These are phyloP conservation scores for Ogataea glucozyma DNA, from an alignment of 805 yeast species.

Conservation along the genomic window DNA sequence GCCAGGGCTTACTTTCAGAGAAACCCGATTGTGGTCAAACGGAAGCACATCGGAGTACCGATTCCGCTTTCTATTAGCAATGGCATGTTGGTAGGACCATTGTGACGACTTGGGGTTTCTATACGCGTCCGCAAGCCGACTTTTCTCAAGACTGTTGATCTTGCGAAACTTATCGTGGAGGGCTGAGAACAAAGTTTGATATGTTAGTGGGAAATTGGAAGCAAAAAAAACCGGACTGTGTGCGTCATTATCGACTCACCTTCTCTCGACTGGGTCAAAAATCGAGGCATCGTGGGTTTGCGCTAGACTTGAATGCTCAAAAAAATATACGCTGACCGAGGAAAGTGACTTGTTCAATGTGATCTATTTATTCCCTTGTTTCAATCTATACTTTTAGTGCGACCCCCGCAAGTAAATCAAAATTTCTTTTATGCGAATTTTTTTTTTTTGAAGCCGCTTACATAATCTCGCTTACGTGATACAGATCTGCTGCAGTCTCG, in stretches of 20 bases:
- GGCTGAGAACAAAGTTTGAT: slow-evolving; percentile 8
- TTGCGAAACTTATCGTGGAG: slow-evolving; percentile 19
- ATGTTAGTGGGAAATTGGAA: not conserved
- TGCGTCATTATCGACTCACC: slow-evolving; percentile 14
- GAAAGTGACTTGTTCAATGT: too few species aligned
- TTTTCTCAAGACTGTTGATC: slow-evolving; percentile 18
- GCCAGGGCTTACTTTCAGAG: slow-evolving; percentile 31
- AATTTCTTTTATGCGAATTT: not conserved
- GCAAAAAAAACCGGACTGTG: not conserved
- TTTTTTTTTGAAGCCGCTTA: too few species aligned
- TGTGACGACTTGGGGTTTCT: slow-evolving; percentile 18
- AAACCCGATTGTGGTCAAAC: slow-evolving; percentile 60
- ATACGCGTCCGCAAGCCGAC: slow-evolving; percentile 21
- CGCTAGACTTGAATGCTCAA: too few species aligned
- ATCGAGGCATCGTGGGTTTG: slow-evolving; percentile 29
- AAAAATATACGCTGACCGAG: too few species aligned
- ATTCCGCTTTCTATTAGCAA: slow-evolving; percentile 40
- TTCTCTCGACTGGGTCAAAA: slow-evolving; percentile 25
- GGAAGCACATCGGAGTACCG: slow-evolving; percentile 67
- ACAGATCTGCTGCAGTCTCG: not conserved
- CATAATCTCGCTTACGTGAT: too few species aligned
- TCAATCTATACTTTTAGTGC: not conserved
- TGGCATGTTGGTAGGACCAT: slow-evolving; percentile 21
- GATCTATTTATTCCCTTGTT: too few species aligned
- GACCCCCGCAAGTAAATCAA: not conserved